Evolutionary conservation across 148 eudicot genomes (phyloP), one percentile per base, ranked within the genome.

Genomic region (Chenopodium album): DNA sequence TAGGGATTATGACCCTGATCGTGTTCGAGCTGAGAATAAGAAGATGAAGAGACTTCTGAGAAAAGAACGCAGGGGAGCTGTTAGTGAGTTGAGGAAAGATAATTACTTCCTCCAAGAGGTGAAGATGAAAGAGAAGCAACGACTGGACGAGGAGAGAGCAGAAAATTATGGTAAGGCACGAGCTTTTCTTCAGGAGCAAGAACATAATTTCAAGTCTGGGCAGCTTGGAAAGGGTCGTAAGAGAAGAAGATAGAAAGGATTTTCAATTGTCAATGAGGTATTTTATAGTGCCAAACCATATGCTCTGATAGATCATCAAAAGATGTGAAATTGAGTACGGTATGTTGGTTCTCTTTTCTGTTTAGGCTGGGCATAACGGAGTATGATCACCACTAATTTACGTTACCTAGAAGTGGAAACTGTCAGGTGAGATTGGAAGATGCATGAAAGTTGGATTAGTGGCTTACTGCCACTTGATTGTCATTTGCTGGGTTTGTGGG

Each of bases 121-220:
- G 59, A 96, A 94, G 88, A 91, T 86, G 13, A 88, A 82, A 76
- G 94, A 94, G 16, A 89, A 83, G 83, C 90, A 80, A 7, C 84
- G 80, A 37, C 48, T 86, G 20, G 92, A 88, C 72, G 93, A 91
- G 87, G 99, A 96, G 81, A 89, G 89, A 76, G 89, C 94, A 23
- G 95, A 91, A 81, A 89, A 86, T 64, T 89, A 88, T 76, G 98
- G 98, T 1, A 90, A 90, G 85, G 87, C 83, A 4, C 79, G 79
- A 85, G 97, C 99, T 84, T 94, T 95, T 83, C 99, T 95, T 68
- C 97, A 96, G 79, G 98, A 96, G 83, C 98, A 94, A 88, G 98
- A 96, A 70, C 98, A 96, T 82, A 94, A 92, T 22, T 89, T 82
- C 60, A 96, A 94, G 80, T 96, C 99, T 23, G 99, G 99, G 79